phyloP scores from a whole-genome alignment of 371 early-diverging fungal genomes.

The Mycotypha africana region DNA sequence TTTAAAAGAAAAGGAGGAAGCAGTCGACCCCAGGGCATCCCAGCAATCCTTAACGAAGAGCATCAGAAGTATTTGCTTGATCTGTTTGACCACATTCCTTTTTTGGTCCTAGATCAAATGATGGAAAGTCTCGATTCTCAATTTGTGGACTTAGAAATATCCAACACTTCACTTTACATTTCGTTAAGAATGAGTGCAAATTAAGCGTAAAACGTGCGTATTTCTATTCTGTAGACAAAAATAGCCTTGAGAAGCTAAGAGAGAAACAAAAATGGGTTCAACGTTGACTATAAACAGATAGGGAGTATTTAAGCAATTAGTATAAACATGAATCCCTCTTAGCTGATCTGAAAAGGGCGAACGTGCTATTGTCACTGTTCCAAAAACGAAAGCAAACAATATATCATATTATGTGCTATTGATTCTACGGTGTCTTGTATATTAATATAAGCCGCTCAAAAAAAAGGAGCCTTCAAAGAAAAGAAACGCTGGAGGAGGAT shows the following conservation, averaged over 20 bases:
- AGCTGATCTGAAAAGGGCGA: conserved; percentile 5
- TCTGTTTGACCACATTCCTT: conserved; percentile 13
- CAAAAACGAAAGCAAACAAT: conserved; percentile 10
- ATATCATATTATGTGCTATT: conserved; percentile 9
- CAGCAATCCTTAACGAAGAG: conserved; percentile 3
- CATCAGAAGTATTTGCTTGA: conserved; percentile 4
- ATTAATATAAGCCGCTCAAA: conserved; percentile 7
- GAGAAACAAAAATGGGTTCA: conserved; percentile 11
- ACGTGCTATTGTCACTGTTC: conserved; percentile 1
- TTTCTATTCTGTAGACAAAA: conserved; percentile 17
- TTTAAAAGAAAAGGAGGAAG: conserved; percentile 3
- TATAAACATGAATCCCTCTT: conserved; percentile 11
- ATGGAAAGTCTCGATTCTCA: conserved; percentile 13
- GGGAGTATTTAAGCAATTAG: conserved; percentile 14
- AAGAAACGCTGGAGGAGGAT: conserved; percentile 6
- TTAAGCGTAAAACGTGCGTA: conserved; percentile 17
- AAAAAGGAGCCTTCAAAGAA: conserved; percentile 3
- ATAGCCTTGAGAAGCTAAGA: conserved; percentile 13
- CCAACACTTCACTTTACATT: conserved; percentile 11
- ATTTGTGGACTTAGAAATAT: conserved; percentile 17
- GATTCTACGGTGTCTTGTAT: conserved; percentile 4
- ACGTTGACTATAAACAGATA: conserved; percentile 9
- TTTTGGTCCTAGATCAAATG: conserved; percentile 13
- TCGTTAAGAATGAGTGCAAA: conserved; percentile 20
- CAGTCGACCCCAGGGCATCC: conserved; percentile 3